These are phyloP conservation scores for Mycothermus thermophilus DNA, from an alignment of 495 filamentous ascomycete species.

Conservation along the genomic window DNA sequence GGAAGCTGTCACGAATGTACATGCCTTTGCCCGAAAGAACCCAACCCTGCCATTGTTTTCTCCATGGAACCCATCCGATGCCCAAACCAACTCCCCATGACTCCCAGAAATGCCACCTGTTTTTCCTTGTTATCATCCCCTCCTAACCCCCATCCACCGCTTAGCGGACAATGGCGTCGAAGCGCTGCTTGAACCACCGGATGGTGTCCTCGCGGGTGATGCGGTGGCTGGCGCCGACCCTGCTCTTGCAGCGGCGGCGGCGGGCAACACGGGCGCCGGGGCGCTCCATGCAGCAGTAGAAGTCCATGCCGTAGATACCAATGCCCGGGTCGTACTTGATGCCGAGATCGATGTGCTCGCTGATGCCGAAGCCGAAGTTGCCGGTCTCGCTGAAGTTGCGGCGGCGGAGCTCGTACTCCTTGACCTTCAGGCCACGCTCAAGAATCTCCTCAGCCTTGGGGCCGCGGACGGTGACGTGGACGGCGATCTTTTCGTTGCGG, in stretches of 20 bases:
- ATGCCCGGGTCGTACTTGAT: conserved; percentile 99
- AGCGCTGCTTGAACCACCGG: conserved; percentile 99
- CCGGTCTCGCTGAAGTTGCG: conserved; percentile 98
- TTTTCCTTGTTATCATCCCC: conserved; percentile 14
- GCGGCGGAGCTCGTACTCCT: conserved; percentile 99
- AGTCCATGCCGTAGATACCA: conserved; percentile 99
- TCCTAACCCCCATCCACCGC: conserved; percentile 17
- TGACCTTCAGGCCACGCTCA: conserved; percentile 99
- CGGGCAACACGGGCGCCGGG: conserved; percentile 95
- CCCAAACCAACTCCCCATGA: too few relatives aligned
- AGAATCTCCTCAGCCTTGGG: conserved; percentile 99
- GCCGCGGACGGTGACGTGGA: conserved; percentile 98
- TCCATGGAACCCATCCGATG: too few relatives aligned
- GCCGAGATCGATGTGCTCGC: conserved; percentile 99
- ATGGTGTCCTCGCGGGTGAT: conserved; percentile 89
- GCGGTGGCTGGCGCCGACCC: conserved; percentile 75
- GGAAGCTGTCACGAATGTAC: conserved; percentile 12
- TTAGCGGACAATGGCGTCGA: conserved; percentile 96
- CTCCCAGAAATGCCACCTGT: conserved; percentile 17
- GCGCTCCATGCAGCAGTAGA: conserved; percentile 99
- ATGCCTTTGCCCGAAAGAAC: conserved; percentile 13
- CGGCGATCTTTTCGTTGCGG: conserved; percentile 99
- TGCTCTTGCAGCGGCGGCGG: conserved; percentile 77
- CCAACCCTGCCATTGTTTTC: conserved; percentile 14
- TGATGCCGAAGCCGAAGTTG: conserved; percentile 99